Evolutionary conservation across 768 basidiomycete genomes (phyloP).

Genomic region (Sporobolomyces pararoseus): DNA sequence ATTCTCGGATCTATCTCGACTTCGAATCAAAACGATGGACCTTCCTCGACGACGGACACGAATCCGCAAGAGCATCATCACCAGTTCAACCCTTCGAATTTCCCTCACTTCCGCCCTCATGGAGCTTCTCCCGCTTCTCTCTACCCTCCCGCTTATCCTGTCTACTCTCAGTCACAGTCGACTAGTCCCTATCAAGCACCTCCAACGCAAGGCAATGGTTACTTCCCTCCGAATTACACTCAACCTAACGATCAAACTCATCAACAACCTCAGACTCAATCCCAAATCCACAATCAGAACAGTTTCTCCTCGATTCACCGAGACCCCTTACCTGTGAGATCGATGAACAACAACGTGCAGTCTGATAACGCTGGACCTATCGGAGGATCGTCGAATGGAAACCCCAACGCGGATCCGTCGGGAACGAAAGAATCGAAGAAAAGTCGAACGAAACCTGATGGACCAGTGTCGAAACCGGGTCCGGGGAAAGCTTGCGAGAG

Average conservation of each 20-base stretch:
- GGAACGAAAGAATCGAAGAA: slow-evolving; percentile 17
- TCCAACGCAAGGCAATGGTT: neutral
- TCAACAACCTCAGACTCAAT: too few species aligned
- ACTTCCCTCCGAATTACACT: neutral
- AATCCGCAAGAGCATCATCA: neutral
- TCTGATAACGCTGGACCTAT: too few species aligned
- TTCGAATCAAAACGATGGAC: neutral
- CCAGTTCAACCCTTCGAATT: neutral
- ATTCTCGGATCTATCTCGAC: slow-evolving; percentile 42
- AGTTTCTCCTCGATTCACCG: too few species aligned
- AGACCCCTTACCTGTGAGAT: too few species aligned
- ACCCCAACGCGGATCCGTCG: too few species aligned
- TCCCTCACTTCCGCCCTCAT: slow-evolving; percentile 4
- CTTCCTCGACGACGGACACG: neutral
- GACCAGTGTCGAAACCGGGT: slow-evolving; percentile 34
- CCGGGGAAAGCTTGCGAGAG: slow-evolving; percentile 36
- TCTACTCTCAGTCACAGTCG: neutral
- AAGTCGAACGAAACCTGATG: slow-evolving; percentile 26
- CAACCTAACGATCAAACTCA: neutral
- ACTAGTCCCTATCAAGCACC: neutral
- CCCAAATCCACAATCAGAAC: neutral
- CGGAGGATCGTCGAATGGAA: too few species aligned
- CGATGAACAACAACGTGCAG: too few species aligned
- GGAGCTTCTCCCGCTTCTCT: slow-evolving; percentile 1
- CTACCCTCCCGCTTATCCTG: slow-evolving; percentile 7